Base-by-base conservation (phyloP, 192 early-diverging fungal genomes). In the Coemansia sp. region DNA sequence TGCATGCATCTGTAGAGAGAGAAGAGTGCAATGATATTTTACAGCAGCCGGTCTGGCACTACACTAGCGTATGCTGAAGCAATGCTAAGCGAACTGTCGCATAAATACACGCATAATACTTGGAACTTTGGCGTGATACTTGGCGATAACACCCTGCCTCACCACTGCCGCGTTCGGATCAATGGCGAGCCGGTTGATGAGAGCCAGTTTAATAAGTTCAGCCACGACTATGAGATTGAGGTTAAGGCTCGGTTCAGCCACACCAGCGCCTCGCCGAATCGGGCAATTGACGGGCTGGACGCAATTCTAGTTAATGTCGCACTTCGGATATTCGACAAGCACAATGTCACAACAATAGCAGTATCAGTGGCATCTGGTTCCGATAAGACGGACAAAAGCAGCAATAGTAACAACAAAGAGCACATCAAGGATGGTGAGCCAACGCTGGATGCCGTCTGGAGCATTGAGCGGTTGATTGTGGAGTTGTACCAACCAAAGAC, bases 41-140 rank as follows among this genome's bases (percentile, higher is more conserved):
- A 70, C 50, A 53, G 65, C 47, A 29, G 29, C 52, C 32, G 29
- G 5, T 22, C 35, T 23, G 77, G 72, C 2, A 74, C 65, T 2
- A 74, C 67, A 1, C 48, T 73, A 39, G 27, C 68, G n/a, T 79
- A 74, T 47, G 61, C 74, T n/a, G 77, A 74, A 29, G 73, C 77
- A 2, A 74, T 73, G 68, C 61, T 79, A 4, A 57, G 39, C 11
- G 71, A 79, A 58, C 71, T 79, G 32, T 27, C 58, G 15, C 41
- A 29, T 17, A 63, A 39, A 41, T 29, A 62, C 11, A 14, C 68
- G 2, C 52, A 73, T 15, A 35, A 39, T 27, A 51, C 38, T 12
- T 69, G 65, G 72, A 58, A 47, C 61, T 79, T 65, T 48, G 77
- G 77, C 37, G 60, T 71, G 12, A 47, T 79, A 1, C 53, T 70